Conservation (phyloP, 768 basidiomycete species). For the Dentipellis sp. region DNA sequence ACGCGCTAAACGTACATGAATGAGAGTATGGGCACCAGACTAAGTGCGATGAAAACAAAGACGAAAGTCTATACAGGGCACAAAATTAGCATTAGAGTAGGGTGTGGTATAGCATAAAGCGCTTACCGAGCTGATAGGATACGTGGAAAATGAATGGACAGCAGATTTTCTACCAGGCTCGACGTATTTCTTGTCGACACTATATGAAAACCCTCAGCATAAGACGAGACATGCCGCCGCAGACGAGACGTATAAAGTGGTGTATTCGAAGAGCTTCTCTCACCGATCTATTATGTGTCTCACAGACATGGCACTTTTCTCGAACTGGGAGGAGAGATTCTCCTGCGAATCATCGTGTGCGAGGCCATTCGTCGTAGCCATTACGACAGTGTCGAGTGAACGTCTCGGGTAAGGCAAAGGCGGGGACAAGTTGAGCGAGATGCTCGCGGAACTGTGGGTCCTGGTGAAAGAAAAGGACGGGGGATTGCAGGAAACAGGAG, state of each 20-base stretch:
- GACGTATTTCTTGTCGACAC: constrained; percentile 9
- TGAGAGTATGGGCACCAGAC: constrained; percentile 10
- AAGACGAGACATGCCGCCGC: too few species aligned
- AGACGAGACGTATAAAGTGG: too few species aligned
- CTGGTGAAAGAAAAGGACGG: too few species aligned
- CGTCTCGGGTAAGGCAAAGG: background rate
- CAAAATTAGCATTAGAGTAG: background rate
- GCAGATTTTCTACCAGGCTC: constrained; percentile 2
- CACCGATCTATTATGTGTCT: constrained; percentile 3
- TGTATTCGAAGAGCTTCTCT: background rate
- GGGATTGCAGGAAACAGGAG: too few species aligned
- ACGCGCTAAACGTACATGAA: constrained; percentile 7
- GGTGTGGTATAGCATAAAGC: too few species aligned
- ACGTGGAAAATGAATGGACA: background rate
- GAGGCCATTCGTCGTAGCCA: background rate
- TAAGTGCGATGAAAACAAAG: constrained; percentile 4
- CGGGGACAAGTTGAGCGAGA: too few species aligned
- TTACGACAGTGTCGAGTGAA: background rate
- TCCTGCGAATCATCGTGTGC: background rate
- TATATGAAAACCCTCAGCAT: background rate
- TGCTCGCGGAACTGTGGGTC: too few species aligned
- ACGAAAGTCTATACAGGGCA: background rate
- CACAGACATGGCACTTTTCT: constrained; percentile 7
- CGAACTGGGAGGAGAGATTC: constrained; percentile 7
- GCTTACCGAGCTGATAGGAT: constrained; percentile 9